Conservation (phyloP, 139 green algal genomes). For the Chlorella sp. region DNA sequence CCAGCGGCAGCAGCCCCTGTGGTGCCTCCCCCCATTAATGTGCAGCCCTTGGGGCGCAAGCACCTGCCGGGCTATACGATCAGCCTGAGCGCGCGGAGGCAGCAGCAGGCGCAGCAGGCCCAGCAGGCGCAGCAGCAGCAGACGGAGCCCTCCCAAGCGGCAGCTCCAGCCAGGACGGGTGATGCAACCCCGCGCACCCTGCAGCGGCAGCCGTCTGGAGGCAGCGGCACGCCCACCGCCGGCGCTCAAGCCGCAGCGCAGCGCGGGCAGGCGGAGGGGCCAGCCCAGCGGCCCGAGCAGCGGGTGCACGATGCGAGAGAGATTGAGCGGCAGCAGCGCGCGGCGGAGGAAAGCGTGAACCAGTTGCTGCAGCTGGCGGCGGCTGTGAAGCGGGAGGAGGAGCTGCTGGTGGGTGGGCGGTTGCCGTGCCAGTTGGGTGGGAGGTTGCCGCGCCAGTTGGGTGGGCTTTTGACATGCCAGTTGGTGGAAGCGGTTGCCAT, state of each 20-base stretch:
- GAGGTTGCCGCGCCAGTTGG: too few relatives aligned
- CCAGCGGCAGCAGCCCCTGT: not conserved
- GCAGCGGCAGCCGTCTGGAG: too few relatives aligned
- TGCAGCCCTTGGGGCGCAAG: constrained; percentile 26
- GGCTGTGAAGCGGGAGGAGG: constrained; percentile 10
- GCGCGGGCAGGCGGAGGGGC: not conserved
- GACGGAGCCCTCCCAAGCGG: not conserved
- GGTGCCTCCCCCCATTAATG: not conserved
- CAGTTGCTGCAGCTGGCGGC: constrained; percentile 13
- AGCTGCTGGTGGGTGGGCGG: constrained; percentile 18
- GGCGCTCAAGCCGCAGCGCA: not conserved
- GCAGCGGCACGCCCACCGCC: too few relatives aligned
- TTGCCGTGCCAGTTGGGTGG: too few relatives aligned
- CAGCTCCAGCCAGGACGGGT: too few relatives aligned
- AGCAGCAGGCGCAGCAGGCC: constrained; percentile 13
- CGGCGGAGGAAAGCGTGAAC: constrained; percentile 10
- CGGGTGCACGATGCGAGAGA: not conserved
- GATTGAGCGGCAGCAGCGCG: not conserved
- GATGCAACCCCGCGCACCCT: too few relatives aligned
- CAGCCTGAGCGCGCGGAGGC: constrained; percentile 4
- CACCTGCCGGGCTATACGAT: not conserved
- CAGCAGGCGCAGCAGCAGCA: constrained; percentile 1
- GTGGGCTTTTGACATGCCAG: not conserved
- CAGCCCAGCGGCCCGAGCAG: not conserved
- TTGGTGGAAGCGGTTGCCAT: not conserved